Base-by-base conservation (phyloP, 2,329 filamentous ascomycete species). In the Chaetomium sp. region DNA sequence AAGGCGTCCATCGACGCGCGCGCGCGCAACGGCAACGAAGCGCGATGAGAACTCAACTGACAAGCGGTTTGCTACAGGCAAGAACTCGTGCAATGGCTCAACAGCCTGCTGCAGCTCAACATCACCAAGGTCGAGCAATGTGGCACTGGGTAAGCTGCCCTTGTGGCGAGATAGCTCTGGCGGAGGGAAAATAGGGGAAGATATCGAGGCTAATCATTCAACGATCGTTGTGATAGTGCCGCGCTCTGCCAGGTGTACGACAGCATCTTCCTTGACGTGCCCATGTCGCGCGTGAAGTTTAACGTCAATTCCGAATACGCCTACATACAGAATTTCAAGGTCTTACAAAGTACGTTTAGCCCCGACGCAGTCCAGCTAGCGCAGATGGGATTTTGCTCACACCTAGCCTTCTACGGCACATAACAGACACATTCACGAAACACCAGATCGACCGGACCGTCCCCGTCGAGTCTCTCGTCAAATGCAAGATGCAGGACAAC, bases 401-500 rank as follows among this genome's bases (percentile, higher is more conserved):
- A 52, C 5, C n/a, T 2, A 34, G 27, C 19, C 7, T 8, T 47
- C 40, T 27, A 27, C 3, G 19, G 19, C 19, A 3, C 2, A 12
- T 12, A 5, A 33, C 48, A 91, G 92, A 91, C 72, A 80, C 82
- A 62, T 97, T 97, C 70, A 79, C 85, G 60, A 88, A 88, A 72
- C 91, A 97, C 75, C 79, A 85, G 62, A 81, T 99, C 76, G 91
- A 97, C 67, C 91, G 91, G 71, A 87, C 88, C 34, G 86, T 99
- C 65, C 90, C 90, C 57, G 90, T 97, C 70, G 85, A 96, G 72
- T 79, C 81, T 56, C 85, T 99, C 58, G 84, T 94, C 67, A 99
- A 97, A 74, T 99, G 94, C 80, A 96, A 96, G 79, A 99, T 99
- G 92, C 94, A 99, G 80, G 94, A 99, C 74, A 99, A 99, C 77